Evolutionary conservation across 2,329 filamentous ascomycete genomes (phyloP).

Genomic region (Phyllosticta citriasiana): DNA sequence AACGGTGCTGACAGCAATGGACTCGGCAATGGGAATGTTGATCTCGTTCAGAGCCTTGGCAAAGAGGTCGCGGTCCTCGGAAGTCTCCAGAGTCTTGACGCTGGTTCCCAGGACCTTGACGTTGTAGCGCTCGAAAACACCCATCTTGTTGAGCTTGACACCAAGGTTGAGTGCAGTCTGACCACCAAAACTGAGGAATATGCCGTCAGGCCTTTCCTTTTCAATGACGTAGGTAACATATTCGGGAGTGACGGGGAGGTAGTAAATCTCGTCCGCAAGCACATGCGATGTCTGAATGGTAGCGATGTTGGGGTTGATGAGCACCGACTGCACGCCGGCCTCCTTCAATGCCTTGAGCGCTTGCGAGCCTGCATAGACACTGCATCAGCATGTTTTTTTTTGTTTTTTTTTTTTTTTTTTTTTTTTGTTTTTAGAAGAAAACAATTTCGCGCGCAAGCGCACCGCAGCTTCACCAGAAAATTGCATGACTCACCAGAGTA

Average conservation of each 20-base stretch:
- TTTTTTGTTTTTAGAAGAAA: neutral
- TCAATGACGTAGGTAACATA: slow-evolving; percentile 98
- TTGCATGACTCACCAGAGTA: slow-evolving; percentile 68
- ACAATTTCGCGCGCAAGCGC: neutral
- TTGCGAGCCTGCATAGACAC: slow-evolving; percentile 64
- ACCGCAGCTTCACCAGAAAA: neutral
- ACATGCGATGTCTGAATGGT: slow-evolving; percentile 97
- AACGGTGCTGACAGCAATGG: slow-evolving; percentile 80
- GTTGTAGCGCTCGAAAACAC: slow-evolving; percentile 87
- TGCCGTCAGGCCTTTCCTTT: slow-evolving; percentile 88
- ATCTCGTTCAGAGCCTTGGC: slow-evolving; percentile 94
- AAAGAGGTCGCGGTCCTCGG: slow-evolving; percentile 93
- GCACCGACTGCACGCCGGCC: slow-evolving; percentile 78
- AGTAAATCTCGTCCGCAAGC: slow-evolving; percentile 95
- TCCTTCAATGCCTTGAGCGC: slow-evolving; percentile 95
- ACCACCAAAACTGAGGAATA: slow-evolving; percentile 93
- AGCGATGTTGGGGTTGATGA: slow-evolving; percentile 97
- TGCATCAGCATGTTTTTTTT: neutral
- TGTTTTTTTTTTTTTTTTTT: neutral
- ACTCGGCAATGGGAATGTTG: slow-evolving; percentile 93
- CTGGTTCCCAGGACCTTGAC: slow-evolving; percentile 94
- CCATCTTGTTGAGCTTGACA: slow-evolving; percentile 94
- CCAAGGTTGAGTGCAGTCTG: slow-evolving; percentile 95
- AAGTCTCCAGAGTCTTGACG: slow-evolving; percentile 86
- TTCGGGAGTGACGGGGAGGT: slow-evolving; percentile 92